phyloP scores from a whole-genome alignment of 495 filamentous ascomycete species.

The Aspergillus carlsbadensis region DNA sequence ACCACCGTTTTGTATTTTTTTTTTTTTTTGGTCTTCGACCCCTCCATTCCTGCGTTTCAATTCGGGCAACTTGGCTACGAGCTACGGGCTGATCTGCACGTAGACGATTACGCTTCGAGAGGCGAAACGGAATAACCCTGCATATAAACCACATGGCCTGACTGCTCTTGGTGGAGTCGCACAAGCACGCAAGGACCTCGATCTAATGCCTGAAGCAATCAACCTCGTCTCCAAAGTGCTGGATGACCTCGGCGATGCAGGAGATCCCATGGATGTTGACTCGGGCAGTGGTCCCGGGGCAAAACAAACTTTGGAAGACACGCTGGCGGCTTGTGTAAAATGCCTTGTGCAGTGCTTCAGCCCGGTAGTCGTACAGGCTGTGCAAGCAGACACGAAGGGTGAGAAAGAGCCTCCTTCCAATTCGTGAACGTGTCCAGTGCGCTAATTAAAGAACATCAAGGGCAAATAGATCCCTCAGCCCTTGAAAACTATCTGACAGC shows the following conservation, averaged over 20 bases:
- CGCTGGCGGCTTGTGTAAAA: slow-evolving; percentile 46
- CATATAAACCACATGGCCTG: slow-evolving; percentile 76
- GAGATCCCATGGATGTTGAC: slow-evolving; percentile 70
- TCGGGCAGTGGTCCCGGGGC: slow-evolving; percentile 39
- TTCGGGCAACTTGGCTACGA: background rate
- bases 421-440: background rate
- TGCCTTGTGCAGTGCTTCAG: slow-evolving; percentile 49
- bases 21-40: background rate
- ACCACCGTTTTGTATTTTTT: background rate
- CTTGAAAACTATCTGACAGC: slow-evolving; percentile 32
- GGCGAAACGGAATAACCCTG: slow-evolving; percentile 82
- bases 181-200: slow-evolving; percentile 58
- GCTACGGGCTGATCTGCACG: slow-evolving; percentile 3
- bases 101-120: slow-evolving; percentile 72
- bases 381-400: slow-evolving; percentile 30
- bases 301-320: slow-evolving; percentile 33
- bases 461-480: slow-evolving; percentile 19
- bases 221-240: slow-evolving; percentile 60
- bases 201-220: slow-evolving; percentile 67
- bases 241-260: slow-evolving; percentile 55
- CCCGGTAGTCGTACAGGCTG: slow-evolving; percentile 16
- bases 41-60: background rate
- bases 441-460: slow-evolving; percentile 24
- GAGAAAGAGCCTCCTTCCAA: slow-evolving; percentile 14
- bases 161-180: slow-evolving; percentile 69